A percentile compares a stretch with the other conserved stretches of the same genome.
Conservation (phyloP, 257 asterid genomes). For the Coffea eugenioides region DNA sequence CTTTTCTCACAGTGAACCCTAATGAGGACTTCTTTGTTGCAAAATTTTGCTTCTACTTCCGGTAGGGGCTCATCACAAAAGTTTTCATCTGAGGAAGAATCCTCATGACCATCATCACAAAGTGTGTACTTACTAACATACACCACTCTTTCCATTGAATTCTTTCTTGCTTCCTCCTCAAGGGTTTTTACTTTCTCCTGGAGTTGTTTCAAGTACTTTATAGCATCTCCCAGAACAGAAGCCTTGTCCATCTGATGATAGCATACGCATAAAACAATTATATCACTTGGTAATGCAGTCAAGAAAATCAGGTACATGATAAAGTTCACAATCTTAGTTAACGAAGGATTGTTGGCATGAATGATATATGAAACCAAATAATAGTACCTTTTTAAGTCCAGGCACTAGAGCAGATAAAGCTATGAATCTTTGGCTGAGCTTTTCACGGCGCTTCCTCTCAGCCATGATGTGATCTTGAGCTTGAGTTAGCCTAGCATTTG, state of each 20-base stretch:
- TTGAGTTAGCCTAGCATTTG: conserved; percentile 35
- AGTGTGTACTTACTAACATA: conserved; percentile 46
- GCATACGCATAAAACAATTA: neutral
- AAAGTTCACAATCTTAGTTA: neutral
- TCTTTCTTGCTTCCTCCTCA: conserved; percentile 62
- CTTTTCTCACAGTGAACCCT: conserved; percentile 65
- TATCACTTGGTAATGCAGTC: neutral
- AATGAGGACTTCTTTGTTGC: conserved; percentile 50
- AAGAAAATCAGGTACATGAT: neutral
- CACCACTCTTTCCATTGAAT: conserved; percentile 44
- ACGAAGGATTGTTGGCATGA: neutral
- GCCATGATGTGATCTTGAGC: conserved; percentile 83
- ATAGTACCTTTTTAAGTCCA: conserved; percentile 73
- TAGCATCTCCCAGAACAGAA: conserved; percentile 83
- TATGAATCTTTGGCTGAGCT: conserved; percentile 76
- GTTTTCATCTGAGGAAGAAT: conserved; percentile 35
- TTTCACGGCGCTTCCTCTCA: conserved; percentile 82
- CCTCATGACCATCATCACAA: conserved; percentile 20
- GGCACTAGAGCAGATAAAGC: conserved; percentile 82
- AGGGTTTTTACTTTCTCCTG: conserved; percentile 63
- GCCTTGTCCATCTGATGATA: conserved; percentile 63
- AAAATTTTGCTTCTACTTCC: conserved; percentile 57
- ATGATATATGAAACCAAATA: neutral
- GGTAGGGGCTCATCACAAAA: conserved; percentile 42
- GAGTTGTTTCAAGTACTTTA: conserved; percentile 75